Base-by-base conservation (phyloP, 495 filamentous ascomycete genomes). In the Penicillium odoratum region DNA sequence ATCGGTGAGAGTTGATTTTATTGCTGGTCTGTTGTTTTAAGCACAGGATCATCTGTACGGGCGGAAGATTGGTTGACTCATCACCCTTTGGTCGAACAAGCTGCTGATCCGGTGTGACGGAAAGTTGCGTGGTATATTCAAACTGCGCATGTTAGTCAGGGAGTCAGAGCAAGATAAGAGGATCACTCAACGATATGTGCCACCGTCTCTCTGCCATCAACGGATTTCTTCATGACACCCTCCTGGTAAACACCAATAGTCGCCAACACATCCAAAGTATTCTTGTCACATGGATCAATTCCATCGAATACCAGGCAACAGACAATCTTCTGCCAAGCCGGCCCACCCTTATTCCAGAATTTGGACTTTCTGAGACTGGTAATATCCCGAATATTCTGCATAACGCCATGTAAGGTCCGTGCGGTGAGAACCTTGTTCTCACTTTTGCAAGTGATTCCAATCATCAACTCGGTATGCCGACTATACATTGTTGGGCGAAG, bases 241-340 rank as follows among this genome's bases (percentile, higher is more conserved):
- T 98, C 94, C 74, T 98, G 94, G 73, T 93, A 98, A 50, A 96
- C 80, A 71, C 94, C 94, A 66, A 98, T 83, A 33, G 94, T 98
- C 7, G 94, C 94, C 60, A 98, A 78, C 21, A 97, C 85, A 74
- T 98, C 94, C 18, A 98, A 79, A 11, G 88, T 92, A 69, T 93
- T 88, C 76, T 97, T 97, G 79, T 98, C 93, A 61, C 90, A 94
- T 68, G 95, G 93, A 59, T 96, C 93, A 67, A 98, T 94, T 74
- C 94, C 94, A 70, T 98, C 94, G 61, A 98, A 98, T 47, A 98
- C 90, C 59, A 98, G 74, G 69, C 88, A 92, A 38, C 97, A 93
- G 15, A 98, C 94, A 67, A 98, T 98, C 81, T 98, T 98, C 71
- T 98, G 94, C 94, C 94, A 98, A 33, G 94, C 93, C 31, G 94